Evolutionary conservation across 208 protist species (phyloP), one percentile per base, ranked within the genome.

Genomic region (Tritrichomonas musculus): DNA sequence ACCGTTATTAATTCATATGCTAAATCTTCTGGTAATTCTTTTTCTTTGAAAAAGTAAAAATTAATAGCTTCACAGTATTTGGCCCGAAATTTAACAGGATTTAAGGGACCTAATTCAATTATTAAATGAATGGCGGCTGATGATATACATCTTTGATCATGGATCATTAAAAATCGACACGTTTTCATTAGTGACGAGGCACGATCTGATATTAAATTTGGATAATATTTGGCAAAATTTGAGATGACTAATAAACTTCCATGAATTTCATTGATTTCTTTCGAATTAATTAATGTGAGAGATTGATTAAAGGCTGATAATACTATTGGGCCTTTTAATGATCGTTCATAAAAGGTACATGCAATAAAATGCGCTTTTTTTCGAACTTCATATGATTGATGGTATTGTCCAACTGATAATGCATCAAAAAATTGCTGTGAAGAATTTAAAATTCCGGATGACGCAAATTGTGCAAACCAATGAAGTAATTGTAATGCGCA

Each of bases 401-500:
- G 73, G 25, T 50, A 82, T 25, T 47, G 33, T 20, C 73, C 73
- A 30, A 82, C 73, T 20, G 73, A 47, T 47, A 82, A 41, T 9
- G 73, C 73, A 50, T 82, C 73, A 47, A 82, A 82, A 50, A 82
- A 82, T 50, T 82, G 73, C 41, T 82, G 73, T n/a, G 73, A 82
- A 50, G 73, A 82, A 82, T n/a, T 50, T 50, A 82, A 50, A 47
- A 82, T 8, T 30, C 39, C 41, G 20, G 73, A 50, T 82, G 73
- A 82, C 14, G 73, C 73, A 50, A 82, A 82, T 50, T 47, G 22
- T 47, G 73, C 73, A 82, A 82, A 82, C 73, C 73, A 82, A n/a
- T 39, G 33, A 27, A 82, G 73, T 22, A 82, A 22, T 8, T 82
- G 33, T 30, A 82, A 50, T 0, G 73, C 73, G 41, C 41, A 47